Evolutionary conservation across 352 stramenopile species (phyloP), one percentile per base, ranked within the genome.

Genomic region (Pythium volutum): DNA sequence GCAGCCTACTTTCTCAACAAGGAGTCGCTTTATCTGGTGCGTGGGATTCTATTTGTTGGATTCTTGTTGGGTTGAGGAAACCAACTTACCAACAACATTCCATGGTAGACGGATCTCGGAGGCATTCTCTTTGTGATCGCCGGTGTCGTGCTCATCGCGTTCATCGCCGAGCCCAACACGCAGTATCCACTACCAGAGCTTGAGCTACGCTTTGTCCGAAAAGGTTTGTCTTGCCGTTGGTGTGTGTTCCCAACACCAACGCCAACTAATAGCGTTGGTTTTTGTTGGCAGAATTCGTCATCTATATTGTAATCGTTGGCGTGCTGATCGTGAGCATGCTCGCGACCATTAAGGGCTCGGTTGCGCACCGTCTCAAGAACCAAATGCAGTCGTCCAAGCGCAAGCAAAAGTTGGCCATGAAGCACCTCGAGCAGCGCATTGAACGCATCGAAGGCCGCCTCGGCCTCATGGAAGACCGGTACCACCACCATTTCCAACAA

Each of bases 51-150:
- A 9, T 18, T 43, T 43, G 36, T 18, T 20, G 36, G 36, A 43
- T 9, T 20, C 18, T 22, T 43, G 1, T 4, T 20, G 36, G 18
- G 18, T 43, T 43, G 36, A 43, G 9, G 11, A 15, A 43, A 27
- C 12, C 6, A 3, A 43, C 36, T 2, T 20, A 43, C 36, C 36
- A 36, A 11, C 29, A 33, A 33, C 23, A 36, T 31, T 22, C 29
- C 4, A 10, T 46, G 31, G 11, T 52, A 87, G 79, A 93, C 84
- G 29, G 89, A 97, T 62, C 48, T 95, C 1, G 70, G 85, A 4
- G 89, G 88, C 29, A 89, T 95, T 36, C 49, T 93, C 20, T 91
- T 95, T 55, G 88, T 97, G 16, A 94, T 96, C 55, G 38, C 83
- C 26, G 89, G 89, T 2, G 88, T 96, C 20, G 83, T 97, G 4